Percentiles rank a stretch among this genome's conserved stretches.
These are phyloP conservation scores for Scopulariopsis brevicaulis DNA, from an alignment of 2,329 filamentous ascomycete species.

Conservation along the genomic window DNA sequence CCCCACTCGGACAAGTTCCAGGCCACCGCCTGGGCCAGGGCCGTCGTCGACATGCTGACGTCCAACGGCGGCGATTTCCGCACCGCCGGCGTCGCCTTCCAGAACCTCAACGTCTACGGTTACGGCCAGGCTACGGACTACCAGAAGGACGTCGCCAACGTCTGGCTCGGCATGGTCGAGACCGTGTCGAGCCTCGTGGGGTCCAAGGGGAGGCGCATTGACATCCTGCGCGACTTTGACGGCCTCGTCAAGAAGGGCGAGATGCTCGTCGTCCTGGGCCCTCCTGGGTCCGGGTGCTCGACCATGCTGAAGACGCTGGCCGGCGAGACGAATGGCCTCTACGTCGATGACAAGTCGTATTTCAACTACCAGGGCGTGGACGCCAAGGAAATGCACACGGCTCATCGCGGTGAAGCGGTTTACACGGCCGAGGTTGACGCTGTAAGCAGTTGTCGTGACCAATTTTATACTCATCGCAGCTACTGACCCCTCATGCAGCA, in stretches of 20 bases:
- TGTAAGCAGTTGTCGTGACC: background rate
- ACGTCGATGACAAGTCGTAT: slow-evolving; percentile 55
- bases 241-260: slow-evolving; percentile 59
- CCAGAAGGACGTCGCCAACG: slow-evolving; percentile 54
- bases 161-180: slow-evolving; percentile 39
- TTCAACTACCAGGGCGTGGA: slow-evolving; percentile 75
- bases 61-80: slow-evolving; percentile 44
- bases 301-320: slow-evolving; percentile 78
- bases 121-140: slow-evolving; percentile 59
- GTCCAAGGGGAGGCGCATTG: slow-evolving; percentile 42
- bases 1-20: slow-evolving; percentile 41
- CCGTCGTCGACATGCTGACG: slow-evolving; percentile 39
- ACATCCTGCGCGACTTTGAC: slow-evolving; percentile 58
- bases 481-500: slow-evolving; percentile 25
- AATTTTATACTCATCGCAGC: too few relatives aligned
- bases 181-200: slow-evolving; percentile 38
- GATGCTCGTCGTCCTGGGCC: slow-evolving; percentile 66
- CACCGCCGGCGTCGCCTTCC: slow-evolving; percentile 53
- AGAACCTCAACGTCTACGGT: slow-evolving; percentile 57
- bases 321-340: slow-evolving; percentile 73
- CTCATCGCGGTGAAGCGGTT: slow-evolving; percentile 75
- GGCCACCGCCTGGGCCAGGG: slow-evolving; percentile 47
- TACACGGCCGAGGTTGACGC: slow-evolving; percentile 80
- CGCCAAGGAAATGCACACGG: slow-evolving; percentile 63
- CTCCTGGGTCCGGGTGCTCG: slow-evolving; percentile 65